Base-by-base conservation (phyloP, 345 rosid genomes). In the Garcia nutans region DNA sequence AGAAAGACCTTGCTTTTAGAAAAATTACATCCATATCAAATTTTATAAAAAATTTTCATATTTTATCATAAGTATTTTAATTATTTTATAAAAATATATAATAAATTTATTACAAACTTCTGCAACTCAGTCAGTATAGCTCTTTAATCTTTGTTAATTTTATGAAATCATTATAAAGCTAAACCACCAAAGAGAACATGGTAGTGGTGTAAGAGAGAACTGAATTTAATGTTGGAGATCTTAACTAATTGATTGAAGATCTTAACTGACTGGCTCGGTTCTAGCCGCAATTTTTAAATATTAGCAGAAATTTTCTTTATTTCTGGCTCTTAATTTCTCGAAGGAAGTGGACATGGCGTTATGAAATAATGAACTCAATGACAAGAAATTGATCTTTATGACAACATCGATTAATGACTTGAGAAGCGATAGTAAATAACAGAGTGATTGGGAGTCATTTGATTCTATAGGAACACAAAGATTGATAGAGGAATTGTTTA, bases 281-380 rank as follows among this genome's bases (percentile, higher is more conserved):
- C 56, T 16, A 47, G 50, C 50, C 13, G 2, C 50, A 47, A 3
- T 12, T 8, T 47, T 0, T 10, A 1, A 52, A 3, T 11, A 0
- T 52, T 15, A 8, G 19, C 37, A 33, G 56, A 52, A 52, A 11
- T 15, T 54, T 54, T 16, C 17, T 16, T 17, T 45, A 45, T 3
- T 17, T n/a, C n/a, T 54, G 6, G 57, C 1, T 1, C 57, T 54
- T 54, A 54, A 54, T 54, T 54, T 54, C 57, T 67, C 17, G 28
- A 65, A 28, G 69, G 49, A n/a, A 67, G 2, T 45, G 55, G 11
- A 45, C 15, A 45, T 45, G 70, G 54, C 55, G 55, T 45, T 42
- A 67, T 23, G 55, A 22, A 67, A 44, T 67, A 45, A 67, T 67
- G 70, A 42, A 67, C 17, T 44, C n/a, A 22, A 67, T 44, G 70